phyloP scores from a whole-genome alignment of 345 rosid species.

The Garcia nutans region DNA sequence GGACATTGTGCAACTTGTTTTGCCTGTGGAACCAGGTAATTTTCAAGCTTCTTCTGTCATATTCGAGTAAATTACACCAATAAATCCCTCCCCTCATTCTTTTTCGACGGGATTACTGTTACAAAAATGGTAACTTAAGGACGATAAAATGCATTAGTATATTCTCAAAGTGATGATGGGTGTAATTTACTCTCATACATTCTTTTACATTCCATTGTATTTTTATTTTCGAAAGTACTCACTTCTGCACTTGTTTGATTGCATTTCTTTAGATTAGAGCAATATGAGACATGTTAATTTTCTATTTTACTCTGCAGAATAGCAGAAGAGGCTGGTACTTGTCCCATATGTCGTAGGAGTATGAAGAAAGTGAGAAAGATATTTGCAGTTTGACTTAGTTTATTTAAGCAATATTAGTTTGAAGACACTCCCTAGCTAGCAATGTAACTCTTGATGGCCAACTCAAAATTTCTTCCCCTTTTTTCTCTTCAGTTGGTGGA shows the following conservation, averaged over 20 bases:
- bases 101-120: no score
- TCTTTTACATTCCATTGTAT: not conserved
- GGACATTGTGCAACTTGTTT: constrained; percentile 66
- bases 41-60: not conserved
- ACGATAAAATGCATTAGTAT: no score
- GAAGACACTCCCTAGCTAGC: constrained; percentile 14
- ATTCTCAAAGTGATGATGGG: no score
- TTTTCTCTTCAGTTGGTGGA: not conserved
- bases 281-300: not conserved
- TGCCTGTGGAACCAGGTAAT: constrained; percentile 60
- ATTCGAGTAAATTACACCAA: no score
- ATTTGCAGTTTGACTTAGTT: constrained; percentile 50
- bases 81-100: no score
- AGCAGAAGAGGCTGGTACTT: constrained; percentile 67
- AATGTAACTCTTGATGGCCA: not conserved
- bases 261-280: not conserved
- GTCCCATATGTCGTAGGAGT: constrained; percentile 79
- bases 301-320: constrained; percentile 37
- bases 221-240: not conserved
- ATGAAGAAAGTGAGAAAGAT: constrained; percentile 94
- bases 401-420: not conserved
- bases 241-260: not conserved
- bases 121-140: no score
- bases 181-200: no score
- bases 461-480: not conserved